Conservation (phyloP, 2,329 filamentous ascomycete species). For the Aspergillus quadricinctus region DNA sequence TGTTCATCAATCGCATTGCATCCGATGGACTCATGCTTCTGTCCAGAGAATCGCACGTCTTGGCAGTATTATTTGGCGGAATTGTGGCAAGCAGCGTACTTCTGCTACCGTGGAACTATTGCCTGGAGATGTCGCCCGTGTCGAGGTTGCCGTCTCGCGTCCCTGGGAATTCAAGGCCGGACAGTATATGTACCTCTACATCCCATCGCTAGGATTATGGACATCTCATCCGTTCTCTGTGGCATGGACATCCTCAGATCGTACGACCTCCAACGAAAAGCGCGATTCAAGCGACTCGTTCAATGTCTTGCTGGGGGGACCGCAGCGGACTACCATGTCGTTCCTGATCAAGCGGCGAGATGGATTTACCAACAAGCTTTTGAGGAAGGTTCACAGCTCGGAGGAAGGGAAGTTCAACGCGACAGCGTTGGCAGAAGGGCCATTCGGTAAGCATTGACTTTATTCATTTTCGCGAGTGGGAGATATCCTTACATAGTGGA, state of each 20-base stretch:
- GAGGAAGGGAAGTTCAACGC: conserved; percentile 22
- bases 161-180: conserved; percentile 38
- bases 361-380: conserved; percentile 30
- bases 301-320: conserved; percentile 21
- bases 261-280: conserved; percentile 18
- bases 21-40: conserved; percentile 16
- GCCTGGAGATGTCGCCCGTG: conserved; percentile 52
- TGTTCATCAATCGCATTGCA: conserved; percentile 12
- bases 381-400: conserved; percentile 24
- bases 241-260: conserved; percentile 33
- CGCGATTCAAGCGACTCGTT: conserved; percentile 27
- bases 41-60: conserved; percentile 42
- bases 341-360: conserved; percentile 31
- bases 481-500: background rate
- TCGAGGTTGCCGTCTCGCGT: conserved; percentile 27
- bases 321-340: conserved; percentile 26
- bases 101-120: conserved; percentile 53
- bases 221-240: conserved; percentile 42
- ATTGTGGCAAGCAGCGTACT: conserved; percentile 44
- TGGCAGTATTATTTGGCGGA: conserved; percentile 48
- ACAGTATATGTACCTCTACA: conserved; percentile 55
- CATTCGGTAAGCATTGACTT: conserved; percentile 26
- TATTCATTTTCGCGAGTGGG: background rate
- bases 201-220: conserved; percentile 44
- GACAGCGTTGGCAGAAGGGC: conserved; percentile 30